A percentile compares a stretch with the other conserved stretches of the same genome.
phyloP scores from a whole-genome alignment of 192 early-diverging fungal species.

The Phlyctochytrium bullatum region DNA sequence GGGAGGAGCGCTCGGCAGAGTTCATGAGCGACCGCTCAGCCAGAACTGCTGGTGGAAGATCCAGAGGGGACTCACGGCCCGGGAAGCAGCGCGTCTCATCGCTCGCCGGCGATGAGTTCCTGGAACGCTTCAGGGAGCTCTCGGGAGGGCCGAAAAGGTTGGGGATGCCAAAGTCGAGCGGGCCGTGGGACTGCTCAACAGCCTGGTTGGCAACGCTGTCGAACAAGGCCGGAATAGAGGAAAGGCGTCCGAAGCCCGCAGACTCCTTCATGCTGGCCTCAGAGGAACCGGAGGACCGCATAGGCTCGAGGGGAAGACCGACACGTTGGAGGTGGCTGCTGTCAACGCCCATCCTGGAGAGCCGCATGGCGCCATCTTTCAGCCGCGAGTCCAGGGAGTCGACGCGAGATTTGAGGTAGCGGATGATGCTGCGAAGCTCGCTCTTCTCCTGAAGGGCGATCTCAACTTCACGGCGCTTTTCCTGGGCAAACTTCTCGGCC shows the following conservation, averaged over 20 bases:
- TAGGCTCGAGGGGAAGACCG: not conserved
- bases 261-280: not conserved
- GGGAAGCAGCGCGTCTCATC: not conserved
- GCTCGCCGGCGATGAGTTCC: not conserved
- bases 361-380: not conserved
- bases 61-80: not conserved
- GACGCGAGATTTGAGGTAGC: not conserved
- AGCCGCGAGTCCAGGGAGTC: slow-evolving; percentile 1
- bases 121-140: not conserved
- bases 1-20: not conserved
- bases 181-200: not conserved
- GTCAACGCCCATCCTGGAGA: not conserved
- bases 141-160: not conserved
- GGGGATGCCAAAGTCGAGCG: not conserved
- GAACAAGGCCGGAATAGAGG: not conserved
- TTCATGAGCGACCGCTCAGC: not conserved
- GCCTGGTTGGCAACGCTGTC: not conserved
- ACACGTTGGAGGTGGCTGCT: too few species aligned
- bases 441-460: slow-evolving; percentile 17
- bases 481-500: slow-evolving; percentile 13
- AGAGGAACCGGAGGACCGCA: not conserved
- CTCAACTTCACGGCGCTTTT: slow-evolving; percentile 19
- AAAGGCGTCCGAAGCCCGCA: not conserved
- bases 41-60: not conserved
- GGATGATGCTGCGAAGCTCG: slow-evolving; percentile 4